A percentile compares a stretch with the other conserved stretches of the same genome.
Evolutionary conservation across 2,329 filamentous ascomycete species (phyloP).

Genomic region (Cadophora sp.): DNA sequence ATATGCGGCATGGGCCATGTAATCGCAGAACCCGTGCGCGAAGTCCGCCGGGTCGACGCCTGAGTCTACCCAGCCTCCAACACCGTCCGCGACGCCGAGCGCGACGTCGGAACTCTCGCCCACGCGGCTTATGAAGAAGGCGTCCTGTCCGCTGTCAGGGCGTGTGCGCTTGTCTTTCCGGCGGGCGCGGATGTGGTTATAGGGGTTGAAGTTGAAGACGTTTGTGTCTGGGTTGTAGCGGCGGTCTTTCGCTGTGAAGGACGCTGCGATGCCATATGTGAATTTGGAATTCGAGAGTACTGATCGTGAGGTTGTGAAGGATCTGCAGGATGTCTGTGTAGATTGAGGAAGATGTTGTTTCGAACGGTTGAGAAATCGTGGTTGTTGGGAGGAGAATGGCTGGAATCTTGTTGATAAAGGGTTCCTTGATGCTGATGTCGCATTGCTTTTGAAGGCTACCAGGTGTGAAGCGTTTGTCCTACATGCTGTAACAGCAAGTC

Average conservation of each 20-base stretch:
- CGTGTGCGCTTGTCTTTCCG: slow-evolving; percentile 64
- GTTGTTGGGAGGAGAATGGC: slow-evolving; percentile 12
- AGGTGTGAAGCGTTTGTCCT: slow-evolving; percentile 22
- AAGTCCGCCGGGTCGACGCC: slow-evolving; percentile 95
- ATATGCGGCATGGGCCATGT: slow-evolving; percentile 81
- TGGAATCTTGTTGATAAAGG: slow-evolving; percentile 8
- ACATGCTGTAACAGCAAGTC: slow-evolving; percentile 31
- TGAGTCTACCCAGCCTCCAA: slow-evolving; percentile 93
- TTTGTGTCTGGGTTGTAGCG: slow-evolving; percentile 72
- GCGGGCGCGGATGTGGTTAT: slow-evolving; percentile 62
- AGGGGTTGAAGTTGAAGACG: slow-evolving; percentile 74
- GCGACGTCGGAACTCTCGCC: slow-evolving; percentile 75
- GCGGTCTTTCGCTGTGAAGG: slow-evolving; percentile 76
- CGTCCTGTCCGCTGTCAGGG: slow-evolving; percentile 88
- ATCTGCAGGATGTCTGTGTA: slow-evolving; percentile 20
- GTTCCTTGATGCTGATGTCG: not conserved
- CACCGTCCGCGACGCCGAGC: slow-evolving; percentile 91
- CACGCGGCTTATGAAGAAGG: slow-evolving; percentile 90
- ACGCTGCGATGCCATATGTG: slow-evolving; percentile 75
- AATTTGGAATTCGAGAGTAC: slow-evolving; percentile 47
- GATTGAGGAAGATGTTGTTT: not conserved
- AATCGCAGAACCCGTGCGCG: slow-evolving; percentile 89
- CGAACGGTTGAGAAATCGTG: slow-evolving; percentile 8
- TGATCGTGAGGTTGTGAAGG: slow-evolving; percentile 36
- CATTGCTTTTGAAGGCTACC: not conserved